Base-by-base conservation (phyloP, 192 early-diverging fungal genomes). In the Dispira simplex region DNA sequence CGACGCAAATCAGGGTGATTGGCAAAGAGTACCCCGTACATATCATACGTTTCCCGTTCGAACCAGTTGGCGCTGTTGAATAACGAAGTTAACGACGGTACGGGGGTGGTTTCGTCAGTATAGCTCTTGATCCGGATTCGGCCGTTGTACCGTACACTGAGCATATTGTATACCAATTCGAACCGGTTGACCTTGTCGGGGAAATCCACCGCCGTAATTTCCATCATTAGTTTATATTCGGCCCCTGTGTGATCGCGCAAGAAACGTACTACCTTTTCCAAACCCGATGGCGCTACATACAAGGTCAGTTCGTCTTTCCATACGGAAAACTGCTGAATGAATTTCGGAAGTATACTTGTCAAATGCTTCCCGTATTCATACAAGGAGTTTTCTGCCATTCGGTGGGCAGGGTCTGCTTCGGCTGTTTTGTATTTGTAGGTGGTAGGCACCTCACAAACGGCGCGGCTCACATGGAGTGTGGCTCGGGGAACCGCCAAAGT, bases 251-350 rank as follows among this genome's bases (percentile, higher is more conserved):
- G 92, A 72, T 97, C 92, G 64, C 90, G 86, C 64, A 99, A 80
- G 67, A 99, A 99, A 69, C 82, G 79, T 70, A 90, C 80, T 63
- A 90, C 90, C 23, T 81, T 89, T 26, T 78, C 60, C 27, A 99
- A 62, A 4, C 81, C 85, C 10, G 81, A 78, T 18, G 96, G 94
- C 39, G 92, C 90, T 62, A 92, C 82, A 75, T 93, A 91, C 63
- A 99, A 73, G n/a, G 90, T 91, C 51, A 99, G 79, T 72, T 99
- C 96, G 65, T 99, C 91, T 76, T 97, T 97, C 85, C 93, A 96
- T 63, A 98, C 88, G 28, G 91, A 90, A 71, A 90, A 90, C 76
- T 95, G 96, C 71, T 98, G 96, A 55, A 98, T 88, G 71, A 79
- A 97, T 75, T 95, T 97, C 32, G 96, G 96, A 65, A 98, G 73